Base-by-base conservation (phyloP, 345 rosid species). In the Gynandropsis gynandra region DNA sequence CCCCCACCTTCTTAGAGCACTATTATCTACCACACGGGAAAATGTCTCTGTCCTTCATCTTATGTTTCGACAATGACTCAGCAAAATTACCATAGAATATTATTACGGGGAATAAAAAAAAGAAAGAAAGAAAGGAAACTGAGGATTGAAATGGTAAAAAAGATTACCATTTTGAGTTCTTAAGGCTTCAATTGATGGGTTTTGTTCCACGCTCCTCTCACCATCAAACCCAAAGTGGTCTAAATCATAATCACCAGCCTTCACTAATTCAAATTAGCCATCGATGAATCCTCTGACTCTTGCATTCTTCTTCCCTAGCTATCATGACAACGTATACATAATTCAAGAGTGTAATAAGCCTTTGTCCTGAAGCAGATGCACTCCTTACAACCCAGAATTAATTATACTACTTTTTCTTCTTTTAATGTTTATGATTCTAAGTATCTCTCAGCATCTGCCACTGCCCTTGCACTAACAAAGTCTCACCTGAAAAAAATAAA, bases 191-290 rank as follows among this genome's bases (percentile, higher is more conserved):
- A 38, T n/a, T 58, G 54, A 58, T 46, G 55, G 14, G 32, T 19
- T 40, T 39, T 47, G 44, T 47, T 21, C 46, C 46, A 38, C 47
- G 9, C 46, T 42, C 65, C 47, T 52, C 62, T 59, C 41, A 59
- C 37, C 20, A 34, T 63, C 58, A 59, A 56, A 43, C 9, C 16
- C 40, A 41, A 58, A 32, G 74, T 63, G 80, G 71, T 69, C 75
- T 68, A 59, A 40, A 21, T 35, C 50, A 55, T 29, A 58, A 42
- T 54, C 31, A 24, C 54, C 61, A 20, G 35, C 45, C 36, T 56
- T 13, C 12, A 38, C 19, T 35, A 40, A 35, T 69, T 63, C 64
- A 58, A 66, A 42, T 42, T 60, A 60, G 12, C 44, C 62, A 69
- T 69, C 51, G 56, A 66, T 57, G 61, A 47, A 19, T 39, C 41